Evolutionary conservation across 176 grass and related monocot genomes (phyloP).

Genomic region (Saccharum spontaneum): DNA sequence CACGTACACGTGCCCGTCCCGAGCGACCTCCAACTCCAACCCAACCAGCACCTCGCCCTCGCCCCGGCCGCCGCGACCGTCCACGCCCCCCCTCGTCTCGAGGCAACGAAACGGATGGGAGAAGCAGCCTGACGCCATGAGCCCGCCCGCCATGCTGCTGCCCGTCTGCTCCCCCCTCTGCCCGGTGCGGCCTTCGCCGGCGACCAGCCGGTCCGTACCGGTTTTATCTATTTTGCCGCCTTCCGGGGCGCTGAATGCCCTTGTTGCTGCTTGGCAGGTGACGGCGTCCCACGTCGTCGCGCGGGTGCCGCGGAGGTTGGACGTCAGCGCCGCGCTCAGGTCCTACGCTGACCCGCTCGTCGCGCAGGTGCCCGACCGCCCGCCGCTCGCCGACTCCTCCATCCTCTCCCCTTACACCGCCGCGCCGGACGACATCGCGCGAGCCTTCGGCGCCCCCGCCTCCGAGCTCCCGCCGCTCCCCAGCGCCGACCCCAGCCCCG

Average conservation of each 20-base stretch:
- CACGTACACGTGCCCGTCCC: neutral
- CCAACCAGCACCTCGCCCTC: neutral
- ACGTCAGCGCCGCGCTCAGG: slow-evolving; percentile 39
- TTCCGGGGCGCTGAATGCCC: neutral
- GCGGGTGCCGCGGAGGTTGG: slow-evolving; percentile 58
- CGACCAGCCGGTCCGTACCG: neutral
- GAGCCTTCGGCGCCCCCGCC: slow-evolving; percentile 39
- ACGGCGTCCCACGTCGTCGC: slow-evolving; percentile 36
- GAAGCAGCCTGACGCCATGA: slow-evolving; percentile 27
- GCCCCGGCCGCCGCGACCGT: slow-evolving; percentile 2
- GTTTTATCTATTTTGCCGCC: neutral
- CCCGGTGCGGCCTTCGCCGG: slow-evolving; percentile 8
- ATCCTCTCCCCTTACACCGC: slow-evolving; percentile 79
- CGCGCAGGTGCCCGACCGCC: slow-evolving; percentile 56
- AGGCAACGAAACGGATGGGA: slow-evolving; percentile 10
- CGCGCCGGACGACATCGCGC: slow-evolving; percentile 70
- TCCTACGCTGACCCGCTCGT: slow-evolving; percentile 60
- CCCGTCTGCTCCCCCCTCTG: slow-evolving; percentile 60
- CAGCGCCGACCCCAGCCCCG: neutral
- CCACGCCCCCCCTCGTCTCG: neutral
- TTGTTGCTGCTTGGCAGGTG: slow-evolving; percentile 1
- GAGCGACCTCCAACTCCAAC: neutral
- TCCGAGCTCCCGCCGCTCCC: slow-evolving; percentile 29
- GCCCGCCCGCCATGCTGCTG: slow-evolving; percentile 53
- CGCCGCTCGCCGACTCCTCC: slow-evolving; percentile 59